These are phyloP conservation scores for Zymoseptoria passerinii DNA, from an alignment of 2,329 filamentous ascomycete species.

Conservation along the genomic window DNA sequence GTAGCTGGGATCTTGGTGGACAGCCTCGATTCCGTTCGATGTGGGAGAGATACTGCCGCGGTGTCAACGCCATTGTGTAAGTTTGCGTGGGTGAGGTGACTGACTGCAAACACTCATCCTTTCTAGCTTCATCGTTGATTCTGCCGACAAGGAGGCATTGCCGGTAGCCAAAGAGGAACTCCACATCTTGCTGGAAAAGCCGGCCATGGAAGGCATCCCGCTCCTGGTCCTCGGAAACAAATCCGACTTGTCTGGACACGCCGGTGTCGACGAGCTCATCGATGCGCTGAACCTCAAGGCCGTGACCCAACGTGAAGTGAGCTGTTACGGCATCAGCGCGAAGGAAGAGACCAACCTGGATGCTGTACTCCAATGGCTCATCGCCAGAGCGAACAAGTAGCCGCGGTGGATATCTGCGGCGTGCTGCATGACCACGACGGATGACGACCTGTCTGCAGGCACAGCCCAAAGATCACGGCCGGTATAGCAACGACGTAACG, in stretches of 20 bases:
- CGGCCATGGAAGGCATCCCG: conserved; percentile 78
- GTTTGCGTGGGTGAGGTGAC: conserved; percentile 17
- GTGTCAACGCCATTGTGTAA: conserved; percentile 91
- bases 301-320: conserved; percentile 87
- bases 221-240: conserved; percentile 95
- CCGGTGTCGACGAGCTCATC: conserved; percentile 91
- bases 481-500: conserved; percentile 7
- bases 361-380: conserved; percentile 91
- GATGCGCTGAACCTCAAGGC: conserved; percentile 82
- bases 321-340: conserved; percentile 96
- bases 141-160: conserved; percentile 72
- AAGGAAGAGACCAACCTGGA: conserved; percentile 99
- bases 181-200: conserved; percentile 77
- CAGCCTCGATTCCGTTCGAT: conserved; percentile 95
- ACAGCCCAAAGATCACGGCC: conserved; percentile 11
- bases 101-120: neutral
- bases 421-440: neutral
- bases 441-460: neutral
- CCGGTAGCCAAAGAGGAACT: conserved; percentile 86
- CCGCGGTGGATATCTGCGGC: neutral
- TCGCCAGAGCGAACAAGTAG: conserved; percentile 73
- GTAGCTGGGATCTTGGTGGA: conserved; percentile 88
- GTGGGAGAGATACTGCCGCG: conserved; percentile 98
- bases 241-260: conserved; percentile 82
- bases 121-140: conserved; percentile 83